Evolutionary conservation across 345 rosid species (phyloP).

Genomic region (Camelina neglecta): DNA sequence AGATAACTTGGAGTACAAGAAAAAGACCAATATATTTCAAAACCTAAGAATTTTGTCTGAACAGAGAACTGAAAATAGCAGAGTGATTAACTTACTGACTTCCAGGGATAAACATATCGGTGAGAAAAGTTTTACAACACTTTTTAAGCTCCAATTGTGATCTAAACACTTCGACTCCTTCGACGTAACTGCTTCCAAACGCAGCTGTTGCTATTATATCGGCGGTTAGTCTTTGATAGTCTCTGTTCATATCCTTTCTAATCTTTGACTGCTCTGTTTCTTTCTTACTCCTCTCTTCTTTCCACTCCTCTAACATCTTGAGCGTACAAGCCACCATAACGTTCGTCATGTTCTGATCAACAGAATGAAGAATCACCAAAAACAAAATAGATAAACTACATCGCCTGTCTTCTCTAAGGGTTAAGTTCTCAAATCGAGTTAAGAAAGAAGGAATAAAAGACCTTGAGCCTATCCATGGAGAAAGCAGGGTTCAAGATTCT

Average conservation of each 20-base stretch:
- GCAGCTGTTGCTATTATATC: conserved; percentile 56
- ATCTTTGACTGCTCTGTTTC: conserved; percentile 21
- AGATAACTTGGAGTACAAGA: conserved; percentile 46
- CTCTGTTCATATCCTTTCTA: conserved; percentile 11
- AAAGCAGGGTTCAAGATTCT: conserved; percentile 54
- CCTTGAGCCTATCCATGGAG: conserved; percentile 55
- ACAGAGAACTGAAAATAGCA: background rate
- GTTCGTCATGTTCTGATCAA: conserved; percentile 40
- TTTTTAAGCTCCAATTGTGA: conserved; percentile 50
- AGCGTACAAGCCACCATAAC: conserved; percentile 39
- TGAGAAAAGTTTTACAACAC: conserved; percentile 29
- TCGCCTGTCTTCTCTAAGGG: background rate
- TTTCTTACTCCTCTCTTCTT: conserved; percentile 17
- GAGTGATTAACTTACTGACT: conserved; percentile 43
- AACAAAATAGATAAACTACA: background rate
- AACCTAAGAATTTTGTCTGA: background rate
- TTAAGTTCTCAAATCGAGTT: background rate
- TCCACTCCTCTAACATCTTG: conserved; percentile 49
- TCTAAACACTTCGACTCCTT: conserved; percentile 49
- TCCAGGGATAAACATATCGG: conserved; percentile 48
- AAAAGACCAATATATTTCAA: background rate
- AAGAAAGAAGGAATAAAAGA: conserved; percentile 1
- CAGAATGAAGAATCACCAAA: background rate
- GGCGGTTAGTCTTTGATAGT: conserved; percentile 48
- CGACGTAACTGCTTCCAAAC: conserved; percentile 52